phyloP scores from a whole-genome alignment of 106 monocot species.

The Acorus calamus region DNA sequence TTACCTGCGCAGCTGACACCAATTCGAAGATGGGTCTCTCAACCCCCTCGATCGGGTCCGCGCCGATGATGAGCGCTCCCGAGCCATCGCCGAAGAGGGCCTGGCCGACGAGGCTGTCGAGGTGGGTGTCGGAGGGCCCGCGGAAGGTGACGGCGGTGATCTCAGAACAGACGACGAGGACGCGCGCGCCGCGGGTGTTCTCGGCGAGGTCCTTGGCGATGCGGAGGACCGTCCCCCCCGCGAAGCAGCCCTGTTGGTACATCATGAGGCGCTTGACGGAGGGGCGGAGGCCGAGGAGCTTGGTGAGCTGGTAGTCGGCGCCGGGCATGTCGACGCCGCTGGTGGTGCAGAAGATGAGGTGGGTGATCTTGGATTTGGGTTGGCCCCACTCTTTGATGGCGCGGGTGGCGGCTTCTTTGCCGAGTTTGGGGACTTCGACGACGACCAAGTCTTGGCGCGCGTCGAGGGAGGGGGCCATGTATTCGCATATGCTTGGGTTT shows the following conservation, averaged over 20 bases:
- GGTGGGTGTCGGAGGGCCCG: neutral
- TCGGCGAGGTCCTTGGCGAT: neutral
- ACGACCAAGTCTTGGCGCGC: neutral
- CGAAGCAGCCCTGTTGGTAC: no score
- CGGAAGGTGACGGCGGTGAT: neutral
- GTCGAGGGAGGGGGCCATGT: neutral
- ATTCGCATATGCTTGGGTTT: neutral
- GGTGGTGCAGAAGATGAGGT: slow-evolving; percentile 8
- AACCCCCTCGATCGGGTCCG: neutral
- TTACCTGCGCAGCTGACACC: neutral
- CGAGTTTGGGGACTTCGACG: neutral
- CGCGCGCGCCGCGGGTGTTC: neutral
- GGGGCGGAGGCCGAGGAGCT: neutral
- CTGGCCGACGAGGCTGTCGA: slow-evolving; percentile 2
- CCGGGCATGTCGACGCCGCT: slow-evolving; percentile 3
- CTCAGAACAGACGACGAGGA: no score
- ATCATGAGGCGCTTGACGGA: no score
- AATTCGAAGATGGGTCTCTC: slow-evolving; percentile 1
- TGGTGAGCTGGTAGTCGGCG: neutral
- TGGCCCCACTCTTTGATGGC: neutral
- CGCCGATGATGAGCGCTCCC: neutral
- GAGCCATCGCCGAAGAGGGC: neutral
- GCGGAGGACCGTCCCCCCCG: no score
- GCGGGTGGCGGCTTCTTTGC: neutral
- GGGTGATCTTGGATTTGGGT: neutral